Evolutionary conservation across 148 eudicot species (phyloP).

Genomic region (Chenopodium album): DNA sequence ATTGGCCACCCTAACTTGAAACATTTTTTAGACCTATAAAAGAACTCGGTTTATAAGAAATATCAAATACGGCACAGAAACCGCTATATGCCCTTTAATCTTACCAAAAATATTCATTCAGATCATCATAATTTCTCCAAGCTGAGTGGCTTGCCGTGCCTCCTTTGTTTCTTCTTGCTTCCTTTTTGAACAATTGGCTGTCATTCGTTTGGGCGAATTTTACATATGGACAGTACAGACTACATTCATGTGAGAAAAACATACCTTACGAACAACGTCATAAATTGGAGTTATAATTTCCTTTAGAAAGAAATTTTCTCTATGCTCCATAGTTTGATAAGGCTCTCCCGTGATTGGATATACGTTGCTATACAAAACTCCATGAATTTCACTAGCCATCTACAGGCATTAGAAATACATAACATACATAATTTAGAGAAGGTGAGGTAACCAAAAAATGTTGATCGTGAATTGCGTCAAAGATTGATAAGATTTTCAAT

Average conservation of each 20-base stretch:
- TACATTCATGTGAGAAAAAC: slow-evolving; percentile 3
- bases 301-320: slow-evolving; percentile 64
- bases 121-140: slow-evolving; percentile 98
- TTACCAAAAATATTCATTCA: slow-evolving; percentile 98
- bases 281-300: slow-evolving; percentile 80
- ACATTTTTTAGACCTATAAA: slow-evolving; percentile 76
- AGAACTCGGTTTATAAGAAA: slow-evolving; percentile 13
- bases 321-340: slow-evolving; percentile 44
- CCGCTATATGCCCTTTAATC: slow-evolving; percentile 13
- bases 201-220: slow-evolving; percentile 9
- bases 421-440: not conserved
- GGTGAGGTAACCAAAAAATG: not conserved
- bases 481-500: not conserved
- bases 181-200: slow-evolving; percentile 40
- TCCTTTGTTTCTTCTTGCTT: slow-evolving; percentile 67
- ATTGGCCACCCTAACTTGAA: slow-evolving; percentile 90
- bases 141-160: slow-evolving; percentile 98
- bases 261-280: slow-evolving; percentile 81
- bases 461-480: not conserved
- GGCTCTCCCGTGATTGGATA: slow-evolving; percentile 57
- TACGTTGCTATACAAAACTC: slow-evolving; percentile 48
- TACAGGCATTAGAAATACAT: slow-evolving; percentile 23
- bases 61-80: not conserved
- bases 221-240: not conserved
- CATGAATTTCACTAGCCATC: slow-evolving; percentile 81